These are phyloP conservation scores for Thecaphora thlaspeos DNA, from an alignment of 1,284 basidiomycete species.

Conservation along the genomic window DNA sequence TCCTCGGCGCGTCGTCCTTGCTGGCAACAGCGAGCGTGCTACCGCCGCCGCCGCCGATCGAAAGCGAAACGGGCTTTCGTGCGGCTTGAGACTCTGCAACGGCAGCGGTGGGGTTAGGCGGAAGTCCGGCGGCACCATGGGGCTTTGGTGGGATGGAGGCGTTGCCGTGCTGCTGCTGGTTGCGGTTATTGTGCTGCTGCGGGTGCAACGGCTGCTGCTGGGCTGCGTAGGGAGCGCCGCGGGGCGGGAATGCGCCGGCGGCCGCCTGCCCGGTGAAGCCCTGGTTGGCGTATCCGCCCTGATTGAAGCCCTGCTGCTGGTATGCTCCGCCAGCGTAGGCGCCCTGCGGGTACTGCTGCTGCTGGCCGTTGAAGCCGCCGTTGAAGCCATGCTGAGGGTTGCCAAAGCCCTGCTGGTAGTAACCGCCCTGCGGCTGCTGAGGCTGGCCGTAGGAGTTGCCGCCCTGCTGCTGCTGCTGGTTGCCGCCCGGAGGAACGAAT, in stretches of 20 bases:
- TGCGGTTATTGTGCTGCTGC: slow-evolving; percentile 2
- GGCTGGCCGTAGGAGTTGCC: slow-evolving; percentile 24
- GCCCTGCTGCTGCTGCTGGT: slow-evolving; percentile 33
- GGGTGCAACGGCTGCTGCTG: slow-evolving; percentile 4
- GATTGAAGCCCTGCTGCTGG: slow-evolving; percentile 6
- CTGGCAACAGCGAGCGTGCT: slow-evolving; percentile 4
- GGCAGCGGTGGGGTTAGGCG: slow-evolving; percentile 8
- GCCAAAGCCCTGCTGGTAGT: slow-evolving; percentile 37
- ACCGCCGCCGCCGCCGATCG: slow-evolving; percentile 26
- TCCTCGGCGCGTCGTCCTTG: slow-evolving; percentile 26
- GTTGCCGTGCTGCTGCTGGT: background rate
- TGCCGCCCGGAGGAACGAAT: slow-evolving; percentile 46
- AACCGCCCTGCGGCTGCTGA: slow-evolving; percentile 8
- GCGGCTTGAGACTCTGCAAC: slow-evolving; percentile 1
- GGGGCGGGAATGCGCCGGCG: slow-evolving; percentile 10
- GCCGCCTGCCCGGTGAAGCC: slow-evolving; percentile 26
- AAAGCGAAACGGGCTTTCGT: slow-evolving; percentile 41
- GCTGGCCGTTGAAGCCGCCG: slow-evolving; percentile 7
- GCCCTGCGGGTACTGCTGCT: slow-evolving; percentile 15
- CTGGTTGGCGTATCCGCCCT: slow-evolving; percentile 29
- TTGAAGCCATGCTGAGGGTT: slow-evolving; percentile 15
- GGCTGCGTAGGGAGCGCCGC: background rate
- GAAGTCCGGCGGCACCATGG: slow-evolving; percentile 1
- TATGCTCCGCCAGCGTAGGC: slow-evolving; percentile 15
- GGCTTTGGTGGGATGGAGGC: slow-evolving; percentile 6